Evolutionary conservation across 768 basidiomycete species (phyloP).

Genomic region (Piloderma croceum): DNA sequence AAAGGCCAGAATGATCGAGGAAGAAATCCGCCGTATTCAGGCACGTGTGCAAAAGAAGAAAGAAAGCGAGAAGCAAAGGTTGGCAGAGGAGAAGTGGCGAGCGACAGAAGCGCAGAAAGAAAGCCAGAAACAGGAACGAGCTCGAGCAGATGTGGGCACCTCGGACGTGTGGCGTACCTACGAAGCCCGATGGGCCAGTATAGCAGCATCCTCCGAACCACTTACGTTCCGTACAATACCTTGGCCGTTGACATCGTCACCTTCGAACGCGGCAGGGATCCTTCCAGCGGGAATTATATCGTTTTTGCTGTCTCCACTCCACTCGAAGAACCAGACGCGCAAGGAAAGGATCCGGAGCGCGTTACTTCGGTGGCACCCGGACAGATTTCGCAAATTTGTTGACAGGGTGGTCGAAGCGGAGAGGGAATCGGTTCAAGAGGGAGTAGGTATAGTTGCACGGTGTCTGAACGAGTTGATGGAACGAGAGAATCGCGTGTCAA

Average conservation of each 20-base stretch:
- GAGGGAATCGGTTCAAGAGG: slow-evolving; percentile 48
- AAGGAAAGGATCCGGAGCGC: slow-evolving; percentile 65
- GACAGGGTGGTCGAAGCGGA: slow-evolving; percentile 49
- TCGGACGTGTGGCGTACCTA: slow-evolving; percentile 57
- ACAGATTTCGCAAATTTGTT: slow-evolving; percentile 60
- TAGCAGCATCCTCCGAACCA: slow-evolving; percentile 39
- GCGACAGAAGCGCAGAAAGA: slow-evolving; percentile 34
- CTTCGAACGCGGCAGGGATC: slow-evolving; percentile 44
- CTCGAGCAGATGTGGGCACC: slow-evolving; percentile 38
- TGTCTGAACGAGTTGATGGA: slow-evolving; percentile 64
- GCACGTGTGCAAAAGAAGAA: slow-evolving; percentile 44
- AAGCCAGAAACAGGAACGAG: slow-evolving; percentile 39
- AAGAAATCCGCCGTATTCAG: slow-evolving; percentile 52
- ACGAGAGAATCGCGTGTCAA: slow-evolving; percentile 16
- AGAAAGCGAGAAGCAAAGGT: slow-evolving; percentile 42
- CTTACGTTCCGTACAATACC: slow-evolving; percentile 62
- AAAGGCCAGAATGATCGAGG: slow-evolving; percentile 42
- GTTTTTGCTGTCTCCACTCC: slow-evolving; percentile 62
- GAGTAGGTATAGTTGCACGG: slow-evolving; percentile 59
- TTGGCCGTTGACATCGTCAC: slow-evolving; percentile 55
- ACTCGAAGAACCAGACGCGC: slow-evolving; percentile 51
- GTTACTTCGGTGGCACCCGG: slow-evolving; percentile 77
- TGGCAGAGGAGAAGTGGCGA: slow-evolving; percentile 44
- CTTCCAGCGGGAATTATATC: slow-evolving; percentile 45
- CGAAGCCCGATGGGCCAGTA: slow-evolving; percentile 57